Evolutionary conservation across 2,329 filamentous ascomycete genomes (phyloP).

Genomic region (Exserohilum rostratum): DNA sequence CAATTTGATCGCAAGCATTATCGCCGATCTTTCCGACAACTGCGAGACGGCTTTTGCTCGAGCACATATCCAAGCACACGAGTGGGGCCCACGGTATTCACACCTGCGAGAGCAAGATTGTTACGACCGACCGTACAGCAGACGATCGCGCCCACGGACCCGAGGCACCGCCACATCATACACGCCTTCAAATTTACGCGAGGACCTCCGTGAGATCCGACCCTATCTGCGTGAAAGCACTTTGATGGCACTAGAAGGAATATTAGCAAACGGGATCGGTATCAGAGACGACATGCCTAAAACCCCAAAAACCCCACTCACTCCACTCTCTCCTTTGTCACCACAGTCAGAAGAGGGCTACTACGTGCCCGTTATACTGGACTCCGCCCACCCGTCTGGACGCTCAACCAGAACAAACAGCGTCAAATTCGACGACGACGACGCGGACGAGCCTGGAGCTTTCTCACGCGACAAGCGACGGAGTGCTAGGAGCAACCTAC

Average conservation of each 20-base stretch:
- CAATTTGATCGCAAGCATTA: conserved; percentile 22
- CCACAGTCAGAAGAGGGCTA: conserved; percentile 7
- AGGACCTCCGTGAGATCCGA: conserved; percentile 13
- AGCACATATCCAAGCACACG: conserved; percentile 13
- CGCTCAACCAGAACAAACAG: conserved; percentile 17
- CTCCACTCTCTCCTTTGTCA: neutral
- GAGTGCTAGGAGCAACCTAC: conserved; percentile 18
- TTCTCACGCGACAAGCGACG: conserved; percentile 4
- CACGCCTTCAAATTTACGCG: conserved; percentile 9
- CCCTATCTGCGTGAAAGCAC: conserved; percentile 11
- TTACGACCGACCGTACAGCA: conserved; percentile 9
- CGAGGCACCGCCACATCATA: conserved; percentile 10
- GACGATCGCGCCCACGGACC: conserved; percentile 4
- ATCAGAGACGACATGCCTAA: neutral
- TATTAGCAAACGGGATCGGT: conserved; percentile 13
- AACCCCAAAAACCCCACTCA: neutral
- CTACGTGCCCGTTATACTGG: conserved; percentile 15
- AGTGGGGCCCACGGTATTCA: conserved; percentile 12
- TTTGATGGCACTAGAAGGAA: conserved; percentile 9
- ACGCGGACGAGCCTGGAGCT: conserved; percentile 16
- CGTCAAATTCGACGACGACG: conserved; percentile 4
- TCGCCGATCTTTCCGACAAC: conserved; percentile 25
- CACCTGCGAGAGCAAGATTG: conserved; percentile 1
- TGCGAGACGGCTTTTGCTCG: conserved; percentile 21
- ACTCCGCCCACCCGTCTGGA: conserved; percentile 14